phyloP scores from a whole-genome alignment of 495 filamentous ascomycete species.

The Annulohypoxylon nitens region DNA sequence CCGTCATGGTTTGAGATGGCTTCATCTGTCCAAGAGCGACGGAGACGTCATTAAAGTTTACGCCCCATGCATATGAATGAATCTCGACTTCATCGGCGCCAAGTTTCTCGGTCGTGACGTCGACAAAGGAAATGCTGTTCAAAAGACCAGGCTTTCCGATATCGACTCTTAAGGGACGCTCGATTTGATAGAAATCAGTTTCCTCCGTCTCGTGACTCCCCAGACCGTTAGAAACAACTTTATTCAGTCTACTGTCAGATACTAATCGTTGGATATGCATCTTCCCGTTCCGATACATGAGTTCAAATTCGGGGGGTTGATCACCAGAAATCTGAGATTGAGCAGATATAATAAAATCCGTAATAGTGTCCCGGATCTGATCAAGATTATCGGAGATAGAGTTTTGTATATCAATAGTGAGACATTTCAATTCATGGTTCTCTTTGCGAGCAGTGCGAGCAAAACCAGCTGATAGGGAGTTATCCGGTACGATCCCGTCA shows the following conservation, averaged over 20 bases:
- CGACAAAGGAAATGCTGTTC: not conserved
- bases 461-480: not conserved
- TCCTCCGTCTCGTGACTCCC: not conserved
- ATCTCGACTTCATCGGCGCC: not conserved
- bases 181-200: not conserved
- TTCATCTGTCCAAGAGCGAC: not conserved
- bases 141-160: not conserved
- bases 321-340: not conserved
- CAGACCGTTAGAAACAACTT: not conserved
- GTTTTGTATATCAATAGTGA: slow-evolving; percentile 2
- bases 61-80: not conserved
- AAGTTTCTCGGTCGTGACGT: not conserved
- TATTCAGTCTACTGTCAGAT: not conserved
- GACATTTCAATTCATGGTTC: not conserved
- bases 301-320: not conserved
- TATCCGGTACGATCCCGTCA: not conserved
- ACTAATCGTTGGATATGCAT: slow-evolving; percentile 1
- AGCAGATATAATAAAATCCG: not conserved
- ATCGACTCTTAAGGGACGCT: not conserved
- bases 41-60: not conserved
- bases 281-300: slow-evolving; percentile 1
- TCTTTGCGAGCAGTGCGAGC: not conserved
- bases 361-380: not conserved
- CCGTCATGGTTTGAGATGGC: not conserved
- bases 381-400: not conserved